Conservation (phyloP, 768 basidiomycete species). For the Tricholoma terreum region DNA sequence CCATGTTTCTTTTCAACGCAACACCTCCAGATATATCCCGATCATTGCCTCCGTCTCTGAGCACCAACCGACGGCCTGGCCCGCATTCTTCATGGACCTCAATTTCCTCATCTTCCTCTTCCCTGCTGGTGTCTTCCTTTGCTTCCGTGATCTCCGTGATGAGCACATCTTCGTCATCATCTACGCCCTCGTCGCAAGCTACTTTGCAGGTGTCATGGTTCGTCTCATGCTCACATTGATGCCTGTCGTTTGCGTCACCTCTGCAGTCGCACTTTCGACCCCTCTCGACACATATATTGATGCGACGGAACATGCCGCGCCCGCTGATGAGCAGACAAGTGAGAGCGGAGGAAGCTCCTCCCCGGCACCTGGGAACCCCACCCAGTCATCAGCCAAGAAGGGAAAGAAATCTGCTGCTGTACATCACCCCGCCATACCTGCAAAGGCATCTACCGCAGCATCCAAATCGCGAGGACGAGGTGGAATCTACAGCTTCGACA, state of each 20-base stretch:
- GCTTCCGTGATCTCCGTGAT: constrained; percentile 92
- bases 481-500: constrained; percentile 85
- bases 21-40: constrained; percentile 73
- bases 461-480: constrained; percentile 19
- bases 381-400: constrained; percentile 48
- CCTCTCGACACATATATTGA: constrained; percentile 91
- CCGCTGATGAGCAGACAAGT: constrained; percentile 27
- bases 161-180: constrained; percentile 99
- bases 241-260: constrained; percentile 91
- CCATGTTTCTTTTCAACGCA: constrained; percentile 5
- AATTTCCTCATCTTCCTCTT: constrained; percentile 97
- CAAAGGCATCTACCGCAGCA: constrained; percentile 31
- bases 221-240: constrained; percentile 97
- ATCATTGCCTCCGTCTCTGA: constrained; percentile 99
- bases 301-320: constrained; percentile 60
- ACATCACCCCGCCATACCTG: constrained; percentile 27
- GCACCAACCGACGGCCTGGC: constrained; percentile 99
- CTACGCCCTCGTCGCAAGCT: constrained; percentile 92
- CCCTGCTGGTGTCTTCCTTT: constrained; percentile 92
- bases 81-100: constrained; percentile 98
- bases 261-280: constrained; percentile 86
- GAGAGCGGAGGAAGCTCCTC: constrained; percentile 26
- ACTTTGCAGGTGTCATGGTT: constrained; percentile 99
- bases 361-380: constrained; percentile 22
- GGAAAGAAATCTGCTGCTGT: constrained; percentile 50